Percentiles rank a stretch among this genome's conserved stretches.
phyloP scores from a whole-genome alignment of 2,329 filamentous ascomycete genomes.

The Pseudohalonectria lignicola region DNA sequence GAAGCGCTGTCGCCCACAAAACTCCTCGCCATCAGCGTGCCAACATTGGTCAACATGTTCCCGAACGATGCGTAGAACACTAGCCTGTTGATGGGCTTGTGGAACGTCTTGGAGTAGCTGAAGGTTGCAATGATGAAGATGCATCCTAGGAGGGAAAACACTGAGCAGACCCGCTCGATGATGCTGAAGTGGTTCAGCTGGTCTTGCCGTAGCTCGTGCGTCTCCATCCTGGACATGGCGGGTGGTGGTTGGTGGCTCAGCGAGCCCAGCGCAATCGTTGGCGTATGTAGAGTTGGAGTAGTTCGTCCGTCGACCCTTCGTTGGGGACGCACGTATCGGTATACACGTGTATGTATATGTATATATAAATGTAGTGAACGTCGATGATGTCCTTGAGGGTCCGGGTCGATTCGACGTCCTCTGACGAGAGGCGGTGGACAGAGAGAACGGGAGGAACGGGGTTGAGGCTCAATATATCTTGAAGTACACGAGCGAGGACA shows the following conservation, averaged over 20 bases:
- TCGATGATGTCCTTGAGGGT: neutral
- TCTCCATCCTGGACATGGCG: too few relatives aligned
- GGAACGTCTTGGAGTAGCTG: slow-evolving; percentile 54
- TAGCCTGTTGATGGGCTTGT: slow-evolving; percentile 78
- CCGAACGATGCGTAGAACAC: slow-evolving; percentile 78
- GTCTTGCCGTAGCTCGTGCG: slow-evolving; percentile 5
- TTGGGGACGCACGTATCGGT: too few relatives aligned
- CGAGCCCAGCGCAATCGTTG: too few relatives aligned
- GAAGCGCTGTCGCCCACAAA: slow-evolving; percentile 38
- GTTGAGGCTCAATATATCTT: too few relatives aligned
- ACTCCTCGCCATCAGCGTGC: slow-evolving; percentile 59
- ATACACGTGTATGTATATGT: too few relatives aligned
- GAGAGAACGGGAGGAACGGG: neutral
- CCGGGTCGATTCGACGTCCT: too few relatives aligned
- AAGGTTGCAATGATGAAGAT: slow-evolving; percentile 65
- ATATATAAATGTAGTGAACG: too few relatives aligned
- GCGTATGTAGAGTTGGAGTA: neutral
- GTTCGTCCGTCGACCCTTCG: too few relatives aligned
- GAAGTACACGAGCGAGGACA: too few relatives aligned
- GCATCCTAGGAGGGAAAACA: slow-evolving; percentile 60
- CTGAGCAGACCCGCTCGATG: slow-evolving; percentile 58
- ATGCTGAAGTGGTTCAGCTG: slow-evolving; percentile 44
- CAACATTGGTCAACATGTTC: slow-evolving; percentile 68
- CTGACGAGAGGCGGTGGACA: neutral
- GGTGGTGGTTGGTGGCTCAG: too few relatives aligned